Evolutionary conservation across 805 yeast species (phyloP).

Genomic region (Metschnikowia colocasiae): DNA sequence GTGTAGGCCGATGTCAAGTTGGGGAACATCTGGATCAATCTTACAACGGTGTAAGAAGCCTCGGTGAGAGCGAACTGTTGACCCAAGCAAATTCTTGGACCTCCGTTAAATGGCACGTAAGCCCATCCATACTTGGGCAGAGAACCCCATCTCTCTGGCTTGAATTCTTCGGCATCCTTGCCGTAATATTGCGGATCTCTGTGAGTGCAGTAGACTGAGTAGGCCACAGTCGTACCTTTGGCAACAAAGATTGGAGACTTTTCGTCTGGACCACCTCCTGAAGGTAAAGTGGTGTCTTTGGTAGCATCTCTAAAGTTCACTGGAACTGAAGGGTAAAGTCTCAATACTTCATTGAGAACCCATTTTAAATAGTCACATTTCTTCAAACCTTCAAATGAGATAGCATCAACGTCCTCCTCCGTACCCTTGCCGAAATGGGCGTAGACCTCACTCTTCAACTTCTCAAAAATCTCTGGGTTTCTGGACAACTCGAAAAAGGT

Average conservation of each 20-base stretch:
- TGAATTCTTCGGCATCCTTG: conserved; percentile 31
- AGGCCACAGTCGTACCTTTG: conserved; percentile 20
- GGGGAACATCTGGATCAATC: conserved; percentile 34
- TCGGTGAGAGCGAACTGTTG: conserved; percentile 56
- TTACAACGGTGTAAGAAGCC: conserved; percentile 41
- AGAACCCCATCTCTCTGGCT: conserved; percentile 39
- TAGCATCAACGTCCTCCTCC: conserved; percentile 25
- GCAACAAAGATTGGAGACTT: conserved; percentile 15
- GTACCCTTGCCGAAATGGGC: conserved; percentile 32
- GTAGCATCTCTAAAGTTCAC: conserved; percentile 21
- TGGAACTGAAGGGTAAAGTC: conserved; percentile 34
- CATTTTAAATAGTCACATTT: conserved; percentile 38
- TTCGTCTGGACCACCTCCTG: conserved; percentile 28
- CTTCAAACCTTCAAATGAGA: conserved; percentile 37
- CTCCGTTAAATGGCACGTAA: conserved; percentile 52
- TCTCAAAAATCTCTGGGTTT: conserved; percentile 30
- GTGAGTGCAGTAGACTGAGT: conserved; percentile 18
- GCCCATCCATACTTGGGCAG: conserved; percentile 42
- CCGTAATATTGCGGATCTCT: conserved; percentile 29
- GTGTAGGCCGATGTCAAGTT: conserved; percentile 18
- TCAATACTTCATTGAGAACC: conserved; percentile 33
- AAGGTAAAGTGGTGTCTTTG: conserved; percentile 23
- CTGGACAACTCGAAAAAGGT: conserved; percentile 33
- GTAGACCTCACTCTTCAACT: conserved; percentile 29
- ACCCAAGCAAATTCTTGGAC: conserved; percentile 53